Evolutionary conservation across 2,329 filamentous ascomycete genomes (phyloP).

Genomic region (Ceratocystis cacaofunesta): DNA sequence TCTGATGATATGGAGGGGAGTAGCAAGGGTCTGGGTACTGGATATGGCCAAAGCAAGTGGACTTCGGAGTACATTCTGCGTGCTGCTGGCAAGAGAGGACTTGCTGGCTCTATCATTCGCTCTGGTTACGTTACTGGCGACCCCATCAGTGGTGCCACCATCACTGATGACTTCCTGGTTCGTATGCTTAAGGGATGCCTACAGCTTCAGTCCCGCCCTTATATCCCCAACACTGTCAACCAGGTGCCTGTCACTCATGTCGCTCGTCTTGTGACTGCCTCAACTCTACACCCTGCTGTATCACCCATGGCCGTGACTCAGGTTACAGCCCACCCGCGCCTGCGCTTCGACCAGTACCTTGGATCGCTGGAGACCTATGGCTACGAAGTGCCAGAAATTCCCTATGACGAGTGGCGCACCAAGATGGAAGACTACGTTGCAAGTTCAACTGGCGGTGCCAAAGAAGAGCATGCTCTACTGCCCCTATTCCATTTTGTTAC

Average conservation of each 20-base stretch:
- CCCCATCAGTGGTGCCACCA: slow-evolving; percentile 51
- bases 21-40: slow-evolving; percentile 60
- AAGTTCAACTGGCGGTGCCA: slow-evolving; percentile 20
- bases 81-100: slow-evolving; percentile 62
- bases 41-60: slow-evolving; percentile 91
- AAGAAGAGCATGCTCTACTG: slow-evolving; percentile 27
- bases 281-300: slow-evolving; percentile 47
- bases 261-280: slow-evolving; percentile 61
- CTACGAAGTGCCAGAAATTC: slow-evolving; percentile 50
- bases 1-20: slow-evolving; percentile 66
- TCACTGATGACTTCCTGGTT: slow-evolving; percentile 82
- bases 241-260: slow-evolving; percentile 78
- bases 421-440: slow-evolving; percentile 27
- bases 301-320: slow-evolving; percentile 43
- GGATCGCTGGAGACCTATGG: slow-evolving; percentile 55
- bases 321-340: slow-evolving; percentile 63
- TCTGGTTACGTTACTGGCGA: slow-evolving; percentile 78
- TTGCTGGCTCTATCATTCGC: slow-evolving; percentile 60
- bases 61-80: slow-evolving; percentile 54
- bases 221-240: slow-evolving; percentile 78
- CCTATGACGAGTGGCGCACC: slow-evolving; percentile 54
- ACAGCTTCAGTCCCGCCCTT: slow-evolving; percentile 58
- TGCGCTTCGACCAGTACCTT: slow-evolving; percentile 67
- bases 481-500: slow-evolving; percentile 61
- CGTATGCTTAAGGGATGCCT: slow-evolving; percentile 77